Percentiles rank a stretch among this genome's conserved stretches.
These are phyloP conservation scores for Paralagenidium karlingii DNA, from an alignment of 352 stramenopile genomes.

Conservation along the genomic window DNA sequence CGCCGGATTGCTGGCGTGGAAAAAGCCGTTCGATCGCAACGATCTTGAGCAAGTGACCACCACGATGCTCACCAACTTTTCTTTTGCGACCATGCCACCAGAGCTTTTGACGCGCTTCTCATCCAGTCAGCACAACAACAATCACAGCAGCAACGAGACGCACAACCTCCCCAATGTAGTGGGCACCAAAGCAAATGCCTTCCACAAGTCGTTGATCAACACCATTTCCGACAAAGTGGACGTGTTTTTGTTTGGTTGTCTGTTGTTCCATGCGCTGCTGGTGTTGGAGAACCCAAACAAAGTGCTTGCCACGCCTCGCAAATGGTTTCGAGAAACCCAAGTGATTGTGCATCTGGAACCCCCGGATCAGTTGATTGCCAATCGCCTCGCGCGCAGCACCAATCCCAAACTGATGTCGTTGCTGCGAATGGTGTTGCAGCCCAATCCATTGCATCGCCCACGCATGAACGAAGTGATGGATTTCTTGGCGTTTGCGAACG, in stretches of 20 bases:
- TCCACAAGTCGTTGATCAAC: conserved; percentile 11
- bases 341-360: too few relatives aligned
- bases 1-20: conserved; percentile 25
- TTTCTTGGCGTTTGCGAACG: conserved; percentile 24
- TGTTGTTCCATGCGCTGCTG: conserved; percentile 34
- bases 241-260: conserved; percentile 51
- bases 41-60: too few relatives aligned
- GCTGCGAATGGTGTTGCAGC: conserved; percentile 50
- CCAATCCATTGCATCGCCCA: conserved; percentile 31
- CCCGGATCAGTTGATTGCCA: too few relatives aligned
- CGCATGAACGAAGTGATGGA: conserved; percentile 49
- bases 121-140: neutral
- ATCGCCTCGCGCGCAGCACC: neutral
- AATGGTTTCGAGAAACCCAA: too few relatives aligned
- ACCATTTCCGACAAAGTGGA: conserved; percentile 39
- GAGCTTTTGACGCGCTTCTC: too few relatives aligned
- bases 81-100: too few relatives aligned
- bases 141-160: neutral
- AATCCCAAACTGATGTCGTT: conserved; percentile 16
- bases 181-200: too few relatives aligned
- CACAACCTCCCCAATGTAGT: too few relatives aligned
- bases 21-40: conserved; percentile 17
- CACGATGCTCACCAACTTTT: too few relatives aligned
- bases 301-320: too few relatives aligned
- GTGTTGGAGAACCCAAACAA: too few relatives aligned